phyloP scores from a whole-genome alignment of 129 eudicot species.

The sunflower (Helianthus annuus) region DNA sequence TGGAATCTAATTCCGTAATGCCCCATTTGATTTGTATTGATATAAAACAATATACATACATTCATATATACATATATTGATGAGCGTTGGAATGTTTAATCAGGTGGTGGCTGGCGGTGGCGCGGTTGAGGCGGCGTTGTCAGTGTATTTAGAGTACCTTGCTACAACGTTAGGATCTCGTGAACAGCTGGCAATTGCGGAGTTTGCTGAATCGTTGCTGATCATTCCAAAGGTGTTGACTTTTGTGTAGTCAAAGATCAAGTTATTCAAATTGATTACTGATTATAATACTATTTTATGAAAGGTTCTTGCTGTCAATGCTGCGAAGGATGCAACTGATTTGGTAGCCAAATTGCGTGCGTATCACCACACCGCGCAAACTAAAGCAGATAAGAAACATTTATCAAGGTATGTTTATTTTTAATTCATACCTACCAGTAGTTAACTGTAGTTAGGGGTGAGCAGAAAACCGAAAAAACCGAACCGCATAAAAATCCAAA shows the following conservation, averaged over 20 bases:
- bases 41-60: too few species aligned
- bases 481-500: too few species aligned
- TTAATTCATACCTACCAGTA: too few species aligned
- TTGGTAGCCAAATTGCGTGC: conserved; percentile 90
- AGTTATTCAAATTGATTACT: not conserved
- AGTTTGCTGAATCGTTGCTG: conserved; percentile 84
- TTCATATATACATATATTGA: not conserved
- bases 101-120: conserved; percentile 99
- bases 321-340: conserved; percentile 95
- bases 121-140: conserved; percentile 94
- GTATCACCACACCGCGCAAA: conserved; percentile 91
- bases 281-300: not conserved
- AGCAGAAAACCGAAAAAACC: too few species aligned
- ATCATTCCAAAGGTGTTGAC: conserved; percentile 70
- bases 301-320: conserved; percentile 95
- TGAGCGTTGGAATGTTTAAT: conserved; percentile 1
- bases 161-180: conserved; percentile 96
- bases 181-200: conserved; percentile 96
- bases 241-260: not conserved
- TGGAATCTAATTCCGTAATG: conserved; percentile 84
- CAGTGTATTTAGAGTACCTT: conserved; percentile 86
- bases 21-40: not conserved
- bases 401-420: conserved; percentile 63
- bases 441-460: too few species aligned
- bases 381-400: conserved; percentile 94